These are phyloP conservation scores for Marasmius tenuissimus DNA, from an alignment of 1,284 basidiomycete genomes.

Conservation along the genomic window DNA sequence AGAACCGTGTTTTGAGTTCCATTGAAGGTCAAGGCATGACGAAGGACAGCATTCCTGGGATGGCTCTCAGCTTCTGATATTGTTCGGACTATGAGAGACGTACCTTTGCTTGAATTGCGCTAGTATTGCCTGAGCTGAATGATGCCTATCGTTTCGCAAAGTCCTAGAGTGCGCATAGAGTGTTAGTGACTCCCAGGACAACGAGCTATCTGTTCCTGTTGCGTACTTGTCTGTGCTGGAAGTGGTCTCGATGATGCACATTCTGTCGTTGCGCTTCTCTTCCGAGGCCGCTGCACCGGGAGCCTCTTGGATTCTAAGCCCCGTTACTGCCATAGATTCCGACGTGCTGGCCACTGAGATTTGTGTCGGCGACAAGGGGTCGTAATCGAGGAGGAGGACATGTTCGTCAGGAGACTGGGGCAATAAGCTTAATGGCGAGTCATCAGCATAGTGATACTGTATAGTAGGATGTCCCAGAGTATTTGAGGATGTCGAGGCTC, in stretches of 20 bases:
- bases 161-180: not conserved
- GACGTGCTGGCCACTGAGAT: slow-evolving; percentile 64
- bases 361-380: slow-evolving; percentile 33
- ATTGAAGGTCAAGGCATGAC: slow-evolving; percentile 55
- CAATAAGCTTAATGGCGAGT: slow-evolving; percentile 60
- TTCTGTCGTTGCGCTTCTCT: slow-evolving; percentile 57
- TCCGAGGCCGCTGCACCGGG: slow-evolving; percentile 60
- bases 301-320: slow-evolving; percentile 66
- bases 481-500: slow-evolving; percentile 34
- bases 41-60: slow-evolving; percentile 56
- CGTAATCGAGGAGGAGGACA: slow-evolving; percentile 69
- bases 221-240: slow-evolving; percentile 46
- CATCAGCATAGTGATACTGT: slow-evolving; percentile 82
- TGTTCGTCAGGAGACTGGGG: slow-evolving; percentile 61
- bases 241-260: slow-evolving; percentile 74
- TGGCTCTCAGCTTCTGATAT: slow-evolving; percentile 7
- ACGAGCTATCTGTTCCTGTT: not conserved
- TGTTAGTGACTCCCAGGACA: not conserved
- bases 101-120: slow-evolving; percentile 68
- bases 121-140: slow-evolving; percentile 48
- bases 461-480: slow-evolving; percentile 68
- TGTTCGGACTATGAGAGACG: slow-evolving; percentile 11
- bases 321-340: slow-evolving; percentile 54
- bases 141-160: slow-evolving; percentile 39
- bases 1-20: slow-evolving; percentile 11